Percentiles rank a stretch among this genome's conserved stretches.
These are phyloP conservation scores for Dictyostelium discoideum DNA, from an alignment of 78 protist genomes.

Conservation along the genomic window DNA sequence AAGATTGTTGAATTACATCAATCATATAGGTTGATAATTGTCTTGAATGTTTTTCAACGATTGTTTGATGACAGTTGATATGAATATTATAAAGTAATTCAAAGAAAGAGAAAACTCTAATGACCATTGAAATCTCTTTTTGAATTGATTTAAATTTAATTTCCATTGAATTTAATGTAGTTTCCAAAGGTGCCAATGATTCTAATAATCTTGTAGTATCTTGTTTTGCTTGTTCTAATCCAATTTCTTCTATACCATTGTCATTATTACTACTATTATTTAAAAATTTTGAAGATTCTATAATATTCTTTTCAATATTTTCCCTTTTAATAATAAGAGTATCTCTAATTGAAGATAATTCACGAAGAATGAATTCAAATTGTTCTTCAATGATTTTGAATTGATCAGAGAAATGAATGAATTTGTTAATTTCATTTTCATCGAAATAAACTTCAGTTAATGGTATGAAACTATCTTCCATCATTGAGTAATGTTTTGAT, in stretches of 20 bases:
- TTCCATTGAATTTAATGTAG: slow-evolving; percentile 24
- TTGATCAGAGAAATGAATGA: background rate
- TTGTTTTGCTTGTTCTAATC: background rate
- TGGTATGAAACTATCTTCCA: slow-evolving; percentile 39
- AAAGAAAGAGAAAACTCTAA: slow-evolving; percentile 1
- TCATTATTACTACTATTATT: background rate
- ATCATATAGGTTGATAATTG: slow-evolving; percentile 11
- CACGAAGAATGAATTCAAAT: slow-evolving; percentile 24
- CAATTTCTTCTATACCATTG: background rate
- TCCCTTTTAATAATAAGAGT: background rate
- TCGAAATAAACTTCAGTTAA: slow-evolving; percentile 42
- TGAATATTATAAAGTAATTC: slow-evolving; percentile 41
- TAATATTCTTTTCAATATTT: slow-evolving; percentile 13
- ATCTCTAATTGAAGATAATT: background rate
- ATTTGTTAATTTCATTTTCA: slow-evolving; percentile 38
- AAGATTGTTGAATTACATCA: slow-evolving; percentile 48
- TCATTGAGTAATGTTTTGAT: slow-evolving; percentile 44
- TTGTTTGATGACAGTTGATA: background rate
- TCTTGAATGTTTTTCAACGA: slow-evolving; percentile 53
- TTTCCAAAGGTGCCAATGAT: slow-evolving; percentile 56
- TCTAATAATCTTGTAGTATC: slow-evolving; percentile 20
- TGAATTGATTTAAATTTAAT: background rate
- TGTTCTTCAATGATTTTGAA: slow-evolving; percentile 12
- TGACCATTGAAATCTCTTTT: slow-evolving; percentile 2
- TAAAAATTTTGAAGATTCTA: background rate